A percentile compares a stretch with the other conserved stretches of the same genome.
phyloP scores from a whole-genome alignment of 177 flowering plant species.

The Tripterygium wilfordii region DNA sequence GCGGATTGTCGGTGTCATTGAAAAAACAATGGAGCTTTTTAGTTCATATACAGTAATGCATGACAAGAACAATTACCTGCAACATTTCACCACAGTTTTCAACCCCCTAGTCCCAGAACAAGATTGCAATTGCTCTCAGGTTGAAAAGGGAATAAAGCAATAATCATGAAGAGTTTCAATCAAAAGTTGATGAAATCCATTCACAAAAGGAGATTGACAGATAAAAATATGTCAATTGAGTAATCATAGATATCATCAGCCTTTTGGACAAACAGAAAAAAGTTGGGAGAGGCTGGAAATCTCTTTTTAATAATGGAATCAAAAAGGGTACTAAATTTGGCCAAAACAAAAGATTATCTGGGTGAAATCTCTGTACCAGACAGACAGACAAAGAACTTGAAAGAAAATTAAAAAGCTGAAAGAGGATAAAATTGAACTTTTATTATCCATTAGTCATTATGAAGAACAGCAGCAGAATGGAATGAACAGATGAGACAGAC shows the following conservation, averaged over 20 bases:
- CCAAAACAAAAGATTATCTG: not conserved
- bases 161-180: conserved; percentile 5
- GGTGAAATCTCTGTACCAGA: not conserved
- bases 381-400: too few species aligned
- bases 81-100: conserved; percentile 9
- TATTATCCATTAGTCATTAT: not conserved
- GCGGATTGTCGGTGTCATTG: too few species aligned
- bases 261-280: conserved; percentile 22
- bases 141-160: conserved; percentile 11
- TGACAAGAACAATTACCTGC: too few species aligned
- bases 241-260: conserved; percentile 4
- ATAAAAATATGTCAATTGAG: not conserved
- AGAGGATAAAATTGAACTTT: not conserved
- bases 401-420: too few species aligned
- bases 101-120: conserved; percentile 6
- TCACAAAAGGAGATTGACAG: conserved; percentile 10
- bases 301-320: not conserved
- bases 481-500: conserved; percentile 2
- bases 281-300: conserved; percentile 4
- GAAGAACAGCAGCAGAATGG: conserved; percentile 4
- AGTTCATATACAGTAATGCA: too few species aligned
- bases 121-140: too few species aligned
- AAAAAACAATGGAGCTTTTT: not conserved
- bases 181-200: conserved; percentile 17
- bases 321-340: not conserved